phyloP scores from a whole-genome alignment of 2,329 filamentous ascomycete genomes.

The Trichoderma breve region DNA sequence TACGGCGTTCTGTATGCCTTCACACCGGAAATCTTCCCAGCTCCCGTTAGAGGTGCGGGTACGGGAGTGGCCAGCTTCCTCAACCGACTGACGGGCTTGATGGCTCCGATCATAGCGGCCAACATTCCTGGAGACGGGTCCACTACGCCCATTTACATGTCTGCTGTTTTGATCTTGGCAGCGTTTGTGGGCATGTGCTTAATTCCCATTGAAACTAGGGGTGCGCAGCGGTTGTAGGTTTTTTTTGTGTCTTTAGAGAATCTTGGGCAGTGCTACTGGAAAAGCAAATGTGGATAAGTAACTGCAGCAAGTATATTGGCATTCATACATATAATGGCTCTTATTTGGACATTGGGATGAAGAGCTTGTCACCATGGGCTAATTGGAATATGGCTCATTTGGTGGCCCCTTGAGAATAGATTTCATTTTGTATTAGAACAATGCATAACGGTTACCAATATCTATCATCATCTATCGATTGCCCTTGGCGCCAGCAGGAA shows the following conservation, averaged over 20 bases:
- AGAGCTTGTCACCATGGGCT: not conserved
- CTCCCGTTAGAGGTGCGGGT: constrained; percentile 68
- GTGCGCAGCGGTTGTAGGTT: constrained; percentile 53
- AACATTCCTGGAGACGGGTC: constrained; percentile 57
- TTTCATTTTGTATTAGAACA: not conserved
- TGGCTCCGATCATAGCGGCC: constrained; percentile 67
- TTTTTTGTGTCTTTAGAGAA: constrained; percentile 1
- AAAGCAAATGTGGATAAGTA: not conserved
- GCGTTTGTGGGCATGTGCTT: constrained; percentile 59
- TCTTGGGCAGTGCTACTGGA: not conserved
- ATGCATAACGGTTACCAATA: not conserved
- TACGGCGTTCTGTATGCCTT: constrained; percentile 76
- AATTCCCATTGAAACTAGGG: constrained; percentile 63
- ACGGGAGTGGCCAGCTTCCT: constrained; percentile 70
- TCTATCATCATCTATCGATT: constrained; percentile 36
- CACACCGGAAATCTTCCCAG: constrained; percentile 74
- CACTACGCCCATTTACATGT: constrained; percentile 57
- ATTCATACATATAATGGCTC: not conserved
- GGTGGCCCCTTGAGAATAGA: not conserved
- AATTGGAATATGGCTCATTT: not conserved
- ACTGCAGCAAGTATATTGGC: not conserved
- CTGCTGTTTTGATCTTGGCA: constrained; percentile 54
- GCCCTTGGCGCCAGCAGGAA: constrained; percentile 59
- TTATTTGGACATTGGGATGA: not conserved
- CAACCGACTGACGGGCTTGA: constrained; percentile 65